phyloP scores from a whole-genome alignment of 2,329 filamentous ascomycete species.

The Grosmannia serpens region DNA sequence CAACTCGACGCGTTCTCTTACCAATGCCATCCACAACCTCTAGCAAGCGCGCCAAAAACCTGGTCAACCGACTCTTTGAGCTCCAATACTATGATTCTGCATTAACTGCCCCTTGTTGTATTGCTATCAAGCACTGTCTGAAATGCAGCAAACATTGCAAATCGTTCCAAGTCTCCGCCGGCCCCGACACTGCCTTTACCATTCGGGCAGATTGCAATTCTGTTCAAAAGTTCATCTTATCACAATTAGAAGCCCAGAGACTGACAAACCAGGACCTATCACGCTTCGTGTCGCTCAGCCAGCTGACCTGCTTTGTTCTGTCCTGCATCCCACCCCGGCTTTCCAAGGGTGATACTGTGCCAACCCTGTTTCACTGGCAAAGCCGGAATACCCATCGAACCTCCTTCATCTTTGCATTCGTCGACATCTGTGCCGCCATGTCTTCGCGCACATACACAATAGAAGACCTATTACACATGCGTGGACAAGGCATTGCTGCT shows the following conservation, averaged over 20 bases:
- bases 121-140: slow-evolving; percentile 7
- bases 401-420: slow-evolving; percentile 10
- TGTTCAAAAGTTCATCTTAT: slow-evolving; percentile 10
- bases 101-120: slow-evolving; percentile 7
- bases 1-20: not conserved
- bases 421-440: slow-evolving; percentile 7
- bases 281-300: slow-evolving; percentile 5
- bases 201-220: not conserved
- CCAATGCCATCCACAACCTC: slow-evolving; percentile 1
- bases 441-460: slow-evolving; percentile 9
- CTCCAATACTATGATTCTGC: slow-evolving; percentile 8
- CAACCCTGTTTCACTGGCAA: slow-evolving; percentile 11
- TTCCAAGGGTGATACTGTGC: not conserved
- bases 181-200: not conserved
- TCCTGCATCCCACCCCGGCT: slow-evolving; percentile 5
- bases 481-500: not conserved
- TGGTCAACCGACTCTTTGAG: slow-evolving; percentile 8
- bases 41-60: slow-evolving; percentile 7
- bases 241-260: slow-evolving; percentile 11
- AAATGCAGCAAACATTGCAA: slow-evolving; percentile 7
- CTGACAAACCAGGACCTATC: slow-evolving; percentile 8
- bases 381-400: slow-evolving; percentile 5
- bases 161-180: not conserved
- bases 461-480: slow-evolving; percentile 12
- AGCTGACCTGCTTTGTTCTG: slow-evolving; percentile 10